Evolutionary conservation across 1,139 yeast species (phyloP).

Genomic region (Scheffersomyces insectosa): DNA sequence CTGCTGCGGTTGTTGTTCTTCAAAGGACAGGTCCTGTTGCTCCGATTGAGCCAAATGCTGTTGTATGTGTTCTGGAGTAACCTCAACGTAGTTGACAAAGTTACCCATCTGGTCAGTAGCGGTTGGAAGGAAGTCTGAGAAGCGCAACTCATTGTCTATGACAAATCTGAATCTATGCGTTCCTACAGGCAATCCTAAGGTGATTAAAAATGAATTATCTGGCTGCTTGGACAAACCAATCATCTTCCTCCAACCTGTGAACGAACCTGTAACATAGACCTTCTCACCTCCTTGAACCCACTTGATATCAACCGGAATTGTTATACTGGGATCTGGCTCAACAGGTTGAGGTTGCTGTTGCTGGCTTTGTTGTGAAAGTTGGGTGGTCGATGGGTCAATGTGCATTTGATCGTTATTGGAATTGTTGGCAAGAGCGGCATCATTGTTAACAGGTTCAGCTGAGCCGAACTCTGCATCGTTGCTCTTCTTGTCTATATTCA

Average conservation of each 20-base stretch:
- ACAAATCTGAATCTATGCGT: constrained; percentile 51
- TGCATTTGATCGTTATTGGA: constrained; percentile 9
- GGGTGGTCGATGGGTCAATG: constrained; percentile 2
- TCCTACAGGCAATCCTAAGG: constrained; percentile 49
- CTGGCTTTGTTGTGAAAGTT: constrained; percentile 4
- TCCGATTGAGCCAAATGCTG: constrained; percentile 20
- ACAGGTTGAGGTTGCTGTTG: constrained; percentile 14
- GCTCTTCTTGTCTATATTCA: constrained; percentile 27
- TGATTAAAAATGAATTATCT: constrained; percentile 39
- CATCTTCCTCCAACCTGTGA: constrained; percentile 54
- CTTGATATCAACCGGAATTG: constrained; percentile 76
- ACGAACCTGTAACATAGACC: constrained; percentile 59
- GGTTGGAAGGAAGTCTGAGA: constrained; percentile 48
- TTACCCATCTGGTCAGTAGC: constrained; percentile 56
- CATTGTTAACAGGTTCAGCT: constrained; percentile 2
- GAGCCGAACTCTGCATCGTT: constrained; percentile 3
- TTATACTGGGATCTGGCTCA: constrained; percentile 25
- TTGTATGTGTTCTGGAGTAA: constrained; percentile 43
- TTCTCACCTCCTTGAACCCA: constrained; percentile 96
- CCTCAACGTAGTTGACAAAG: constrained; percentile 50
- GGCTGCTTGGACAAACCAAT: constrained; percentile 52
- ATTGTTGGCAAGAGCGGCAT: constrained; percentile 10
- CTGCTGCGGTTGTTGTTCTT: constrained; percentile 11
- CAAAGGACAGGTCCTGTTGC: constrained; percentile 11
- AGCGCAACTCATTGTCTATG: constrained; percentile 48